phyloP scores from a whole-genome alignment of 2,329 filamentous ascomycete species.

The Aureobasidium subglaciale region DNA sequence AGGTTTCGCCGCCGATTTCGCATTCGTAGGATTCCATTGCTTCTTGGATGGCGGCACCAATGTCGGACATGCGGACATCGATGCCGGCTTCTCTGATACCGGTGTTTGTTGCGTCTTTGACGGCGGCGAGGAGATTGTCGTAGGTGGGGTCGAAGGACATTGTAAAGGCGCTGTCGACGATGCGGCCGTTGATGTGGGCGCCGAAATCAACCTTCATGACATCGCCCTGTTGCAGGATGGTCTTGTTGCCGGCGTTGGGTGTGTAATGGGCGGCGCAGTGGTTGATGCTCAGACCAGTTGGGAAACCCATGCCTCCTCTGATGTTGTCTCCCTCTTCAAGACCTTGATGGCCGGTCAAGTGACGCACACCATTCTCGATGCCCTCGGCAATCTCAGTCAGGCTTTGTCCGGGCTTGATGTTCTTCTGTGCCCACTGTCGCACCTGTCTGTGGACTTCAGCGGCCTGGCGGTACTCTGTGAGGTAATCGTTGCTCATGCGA shows the following conservation, averaged over 20 bases:
- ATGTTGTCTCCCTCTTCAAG: conserved; percentile 46
- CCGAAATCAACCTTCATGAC: conserved; percentile 81
- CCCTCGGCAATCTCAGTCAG: conserved; percentile 45
- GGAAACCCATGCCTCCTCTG: conserved; percentile 49
- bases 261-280: conserved; percentile 50
- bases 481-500: conserved; percentile 41
- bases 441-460: conserved; percentile 52
- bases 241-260: conserved; percentile 54
- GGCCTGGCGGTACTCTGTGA: conserved; percentile 49
- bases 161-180: conserved; percentile 77
- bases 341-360: conserved; percentile 44
- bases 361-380: conserved; percentile 49
- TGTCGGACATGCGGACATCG: conserved; percentile 48
- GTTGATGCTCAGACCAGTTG: conserved; percentile 49
- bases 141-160: conserved; percentile 68
- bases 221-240: conserved; percentile 65
- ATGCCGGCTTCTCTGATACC: conserved; percentile 47
- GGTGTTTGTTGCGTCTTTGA: conserved; percentile 66
- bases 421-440: conserved; percentile 43
- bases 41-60: conserved; percentile 53
- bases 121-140: conserved; percentile 65
- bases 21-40: conserved; percentile 57
- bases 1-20: conserved; percentile 45
- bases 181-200: conserved; percentile 71
- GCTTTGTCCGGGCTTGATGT: conserved; percentile 44